Conservation (phyloP, 2,329 filamentous ascomycete species). For the Talaromyces sp. region DNA sequence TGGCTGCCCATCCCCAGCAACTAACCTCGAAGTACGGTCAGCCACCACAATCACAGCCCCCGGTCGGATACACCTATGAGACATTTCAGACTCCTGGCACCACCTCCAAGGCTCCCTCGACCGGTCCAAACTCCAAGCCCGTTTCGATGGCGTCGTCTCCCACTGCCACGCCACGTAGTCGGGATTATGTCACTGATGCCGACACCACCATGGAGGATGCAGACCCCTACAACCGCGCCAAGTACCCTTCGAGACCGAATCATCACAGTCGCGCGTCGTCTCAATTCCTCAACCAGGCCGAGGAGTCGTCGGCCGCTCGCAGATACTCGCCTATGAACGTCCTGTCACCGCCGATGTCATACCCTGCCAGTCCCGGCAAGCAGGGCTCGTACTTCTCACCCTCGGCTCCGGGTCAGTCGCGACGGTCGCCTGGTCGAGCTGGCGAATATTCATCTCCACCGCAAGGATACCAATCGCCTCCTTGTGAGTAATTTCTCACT, state of each 20-base stretch:
- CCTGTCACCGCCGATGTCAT: conserved; percentile 77
- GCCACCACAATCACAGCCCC: conserved; percentile 53
- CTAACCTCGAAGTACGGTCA: conserved; percentile 54
- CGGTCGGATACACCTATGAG: conserved; percentile 68
- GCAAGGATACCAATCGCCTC: conserved; percentile 62
- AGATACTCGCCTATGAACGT: conserved; percentile 96
- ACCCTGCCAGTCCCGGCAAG: conserved; percentile 66
- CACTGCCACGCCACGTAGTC: conserved; percentile 60
- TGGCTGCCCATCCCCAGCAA: conserved; percentile 53
- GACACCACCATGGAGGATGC: conserved; percentile 87
- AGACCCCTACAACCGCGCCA: conserved; percentile 81
- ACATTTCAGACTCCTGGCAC: conserved; percentile 59
- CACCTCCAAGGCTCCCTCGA: conserved; percentile 36
- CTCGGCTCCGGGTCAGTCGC: conserved; percentile 50
- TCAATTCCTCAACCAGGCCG: conserved; percentile 67
- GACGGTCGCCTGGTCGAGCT: conserved; percentile 78
- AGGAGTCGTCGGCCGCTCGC: conserved; percentile 81
- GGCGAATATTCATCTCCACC: conserved; percentile 60
- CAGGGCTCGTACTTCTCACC: conserved; percentile 58
- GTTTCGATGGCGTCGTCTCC: conserved; percentile 63
- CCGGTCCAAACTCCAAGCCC: conserved; percentile 48
- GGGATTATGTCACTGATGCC: conserved; percentile 68
- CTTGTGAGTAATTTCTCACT: conserved; percentile 47
- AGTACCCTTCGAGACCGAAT: conserved; percentile 79
- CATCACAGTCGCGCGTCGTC: conserved; percentile 72